These are phyloP conservation scores for Acanthamoeba royreba DNA, from an alignment of 208 protist genomes.

Conservation along the genomic window DNA sequence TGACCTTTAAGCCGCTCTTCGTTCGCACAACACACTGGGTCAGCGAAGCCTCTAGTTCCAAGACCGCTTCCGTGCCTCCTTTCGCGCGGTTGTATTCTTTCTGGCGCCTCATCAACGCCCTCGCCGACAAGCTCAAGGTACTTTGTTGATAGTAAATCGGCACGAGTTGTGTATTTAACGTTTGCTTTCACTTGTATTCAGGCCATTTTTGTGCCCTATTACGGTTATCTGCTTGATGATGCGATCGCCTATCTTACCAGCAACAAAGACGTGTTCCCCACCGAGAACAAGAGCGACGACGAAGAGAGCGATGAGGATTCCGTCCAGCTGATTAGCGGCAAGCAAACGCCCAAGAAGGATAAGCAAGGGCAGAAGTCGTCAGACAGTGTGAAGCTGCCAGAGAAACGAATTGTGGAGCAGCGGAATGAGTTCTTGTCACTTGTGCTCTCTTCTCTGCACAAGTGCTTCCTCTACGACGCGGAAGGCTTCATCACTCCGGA, in stretches of 20 bases:
- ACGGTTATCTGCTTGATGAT: slow-evolving; percentile 22
- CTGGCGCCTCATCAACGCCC: slow-evolving; percentile 54
- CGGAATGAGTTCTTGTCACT: slow-evolving; percentile 20
- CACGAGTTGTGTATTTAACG: neutral
- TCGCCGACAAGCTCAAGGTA: slow-evolving; percentile 45
- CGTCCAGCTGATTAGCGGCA: neutral
- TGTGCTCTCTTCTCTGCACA: slow-evolving; percentile 53
- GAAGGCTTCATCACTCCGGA: slow-evolving; percentile 41
- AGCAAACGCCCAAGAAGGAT: neutral
- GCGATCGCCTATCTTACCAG: neutral
- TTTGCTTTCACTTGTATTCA: neutral
- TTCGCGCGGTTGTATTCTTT: slow-evolving; percentile 51
- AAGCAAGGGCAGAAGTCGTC: neutral
- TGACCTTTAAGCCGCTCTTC: slow-evolving; percentile 67
- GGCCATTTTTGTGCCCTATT: slow-evolving; percentile 70
- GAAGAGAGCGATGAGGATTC: neutral
- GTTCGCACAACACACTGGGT: slow-evolving; percentile 58
- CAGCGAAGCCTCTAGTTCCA: neutral
- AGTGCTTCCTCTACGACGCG: slow-evolving; percentile 60
- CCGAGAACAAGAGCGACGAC: neutral
- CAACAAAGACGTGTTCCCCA: neutral
- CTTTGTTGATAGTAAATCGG: neutral
- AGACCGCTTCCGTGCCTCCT: neutral
- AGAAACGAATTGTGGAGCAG: neutral
- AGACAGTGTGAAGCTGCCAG: neutral